Evolutionary conservation across 768 basidiomycete species (phyloP).

Genomic region (Paxillus ammoniavirescens): DNA sequence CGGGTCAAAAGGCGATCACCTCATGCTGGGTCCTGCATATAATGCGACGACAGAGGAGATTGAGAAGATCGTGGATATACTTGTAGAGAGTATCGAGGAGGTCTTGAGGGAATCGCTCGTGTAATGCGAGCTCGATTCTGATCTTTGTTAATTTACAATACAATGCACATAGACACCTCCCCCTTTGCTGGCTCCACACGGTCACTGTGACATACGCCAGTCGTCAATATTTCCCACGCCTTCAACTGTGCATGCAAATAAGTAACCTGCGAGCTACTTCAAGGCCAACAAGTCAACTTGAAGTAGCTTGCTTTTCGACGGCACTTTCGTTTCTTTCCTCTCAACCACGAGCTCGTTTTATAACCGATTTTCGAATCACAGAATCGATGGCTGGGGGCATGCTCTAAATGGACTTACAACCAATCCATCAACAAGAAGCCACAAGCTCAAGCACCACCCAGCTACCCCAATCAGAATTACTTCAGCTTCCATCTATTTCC

Average conservation of each 20-base stretch:
- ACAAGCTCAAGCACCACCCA: slow-evolving; percentile 53
- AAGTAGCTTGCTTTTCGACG: slow-evolving; percentile 17
- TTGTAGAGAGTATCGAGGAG: slow-evolving; percentile 68
- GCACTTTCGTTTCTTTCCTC: slow-evolving; percentile 22
- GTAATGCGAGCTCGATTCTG: slow-evolving; percentile 1
- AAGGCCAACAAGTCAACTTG: slow-evolving; percentile 9
- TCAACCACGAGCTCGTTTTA: slow-evolving; percentile 24
- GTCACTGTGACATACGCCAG: neutral
- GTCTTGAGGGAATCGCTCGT: slow-evolving; percentile 42
- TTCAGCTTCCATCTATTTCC: slow-evolving; percentile 35
- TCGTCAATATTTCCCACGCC: slow-evolving; percentile 30
- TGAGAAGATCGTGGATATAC: slow-evolving; percentile 60
- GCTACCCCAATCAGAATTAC: slow-evolving; percentile 40
- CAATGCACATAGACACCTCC: no score
- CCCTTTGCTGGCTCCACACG: neutral
- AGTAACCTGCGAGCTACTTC: slow-evolving; percentile 17
- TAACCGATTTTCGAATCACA: slow-evolving; percentile 15
- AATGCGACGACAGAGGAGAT: slow-evolving; percentile 71
- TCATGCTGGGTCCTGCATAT: slow-evolving; percentile 78
- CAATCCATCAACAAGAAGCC: slow-evolving; percentile 68
- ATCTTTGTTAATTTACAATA: neutral
- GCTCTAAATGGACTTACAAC: slow-evolving; percentile 92
- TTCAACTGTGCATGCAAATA: slow-evolving; percentile 14
- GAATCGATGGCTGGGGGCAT: slow-evolving; percentile 85
- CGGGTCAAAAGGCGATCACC: slow-evolving; percentile 70